Conservation (phyloP, 768 basidiomycete genomes). For the Leccinum ochraceum region DNA sequence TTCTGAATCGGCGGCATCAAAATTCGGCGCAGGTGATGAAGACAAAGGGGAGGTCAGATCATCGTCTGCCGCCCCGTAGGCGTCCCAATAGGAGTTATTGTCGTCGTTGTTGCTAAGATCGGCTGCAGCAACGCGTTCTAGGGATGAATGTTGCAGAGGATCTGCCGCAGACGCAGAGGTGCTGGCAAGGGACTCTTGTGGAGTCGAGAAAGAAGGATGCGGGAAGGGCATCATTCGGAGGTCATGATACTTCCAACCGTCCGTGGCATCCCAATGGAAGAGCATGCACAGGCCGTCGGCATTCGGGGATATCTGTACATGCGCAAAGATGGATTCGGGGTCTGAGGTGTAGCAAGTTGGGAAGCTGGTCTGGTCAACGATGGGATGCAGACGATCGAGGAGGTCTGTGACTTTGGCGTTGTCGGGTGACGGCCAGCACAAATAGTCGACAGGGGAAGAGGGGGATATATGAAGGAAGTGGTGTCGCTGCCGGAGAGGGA, state of each 20-base stretch:
- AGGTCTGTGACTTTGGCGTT: conserved; percentile 40
- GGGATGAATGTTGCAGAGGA: conserved; percentile 3
- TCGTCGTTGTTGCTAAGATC: conserved; percentile 32
- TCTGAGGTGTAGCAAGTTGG: conserved; percentile 46
- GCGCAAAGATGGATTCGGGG: conserved; percentile 54
- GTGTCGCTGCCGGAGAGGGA: conserved; percentile 61
- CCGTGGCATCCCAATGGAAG: conserved; percentile 62
- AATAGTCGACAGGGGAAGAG: conserved; percentile 52
- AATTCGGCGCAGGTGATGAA: conserved; percentile 18
- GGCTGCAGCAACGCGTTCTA: conserved; percentile 2
- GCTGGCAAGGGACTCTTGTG: conserved; percentile 29
- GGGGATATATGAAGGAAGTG: conserved; percentile 58
- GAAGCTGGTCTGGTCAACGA: conserved; percentile 32
- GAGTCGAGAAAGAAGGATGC: conserved; percentile 31
- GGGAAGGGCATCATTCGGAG: conserved; percentile 72
- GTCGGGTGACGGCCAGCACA: conserved; percentile 62
- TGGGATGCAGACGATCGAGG: conserved; percentile 40
- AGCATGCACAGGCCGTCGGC: conserved; percentile 53
- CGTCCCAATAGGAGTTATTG: conserved; percentile 68
- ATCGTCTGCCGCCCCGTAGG: conserved; percentile 48
- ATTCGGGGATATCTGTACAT: conserved; percentile 47
- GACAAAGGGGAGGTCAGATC: conserved; percentile 25
- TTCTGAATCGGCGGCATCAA: conserved; percentile 31
- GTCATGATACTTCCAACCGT: conserved; percentile 73
- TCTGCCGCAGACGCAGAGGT: conserved; percentile 21